A percentile compares a stretch with the other conserved stretches of the same genome.
These are phyloP conservation scores for Phyllosticta ampelicida DNA, from an alignment of 2,329 filamentous ascomycete genomes.

Conservation along the genomic window DNA sequence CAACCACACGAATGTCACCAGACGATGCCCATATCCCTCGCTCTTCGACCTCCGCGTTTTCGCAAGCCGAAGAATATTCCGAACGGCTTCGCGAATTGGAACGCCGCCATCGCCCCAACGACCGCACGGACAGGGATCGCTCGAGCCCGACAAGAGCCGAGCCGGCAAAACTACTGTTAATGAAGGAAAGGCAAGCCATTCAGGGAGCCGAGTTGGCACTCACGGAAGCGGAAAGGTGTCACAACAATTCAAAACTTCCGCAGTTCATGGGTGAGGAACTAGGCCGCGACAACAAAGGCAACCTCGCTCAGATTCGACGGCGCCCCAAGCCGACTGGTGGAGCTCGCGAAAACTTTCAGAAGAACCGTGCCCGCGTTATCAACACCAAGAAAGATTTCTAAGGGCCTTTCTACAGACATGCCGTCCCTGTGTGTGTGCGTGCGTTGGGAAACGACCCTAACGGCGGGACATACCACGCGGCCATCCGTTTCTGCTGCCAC, in stretches of 20 bases:
- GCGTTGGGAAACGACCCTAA: too few relatives aligned
- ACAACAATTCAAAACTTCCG: background rate
- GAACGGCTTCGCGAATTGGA: background rate
- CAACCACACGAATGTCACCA: background rate
- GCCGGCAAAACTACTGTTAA: background rate
- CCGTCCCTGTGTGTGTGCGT: too few relatives aligned
- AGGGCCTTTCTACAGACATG: too few relatives aligned
- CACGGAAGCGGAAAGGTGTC: background rate
- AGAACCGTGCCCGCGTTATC: background rate
- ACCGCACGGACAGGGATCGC: background rate
- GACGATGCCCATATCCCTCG: background rate
- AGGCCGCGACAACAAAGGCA: background rate
- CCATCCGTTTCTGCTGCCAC: too few relatives aligned
- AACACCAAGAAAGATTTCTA: background rate
- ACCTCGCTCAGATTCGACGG: background rate
- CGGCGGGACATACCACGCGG: too few relatives aligned
- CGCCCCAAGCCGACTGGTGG: background rate
- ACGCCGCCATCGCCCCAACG: background rate
- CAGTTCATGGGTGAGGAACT: background rate
- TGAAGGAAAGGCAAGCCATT: background rate
- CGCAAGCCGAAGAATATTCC: background rate
- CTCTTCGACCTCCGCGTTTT: background rate
- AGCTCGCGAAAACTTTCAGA: background rate
- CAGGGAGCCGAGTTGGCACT: background rate
- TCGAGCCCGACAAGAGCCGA: background rate